These are phyloP conservation scores for Naganishia sp. DNA, from an alignment of 1,284 basidiomycete genomes.

Conservation along the genomic window DNA sequence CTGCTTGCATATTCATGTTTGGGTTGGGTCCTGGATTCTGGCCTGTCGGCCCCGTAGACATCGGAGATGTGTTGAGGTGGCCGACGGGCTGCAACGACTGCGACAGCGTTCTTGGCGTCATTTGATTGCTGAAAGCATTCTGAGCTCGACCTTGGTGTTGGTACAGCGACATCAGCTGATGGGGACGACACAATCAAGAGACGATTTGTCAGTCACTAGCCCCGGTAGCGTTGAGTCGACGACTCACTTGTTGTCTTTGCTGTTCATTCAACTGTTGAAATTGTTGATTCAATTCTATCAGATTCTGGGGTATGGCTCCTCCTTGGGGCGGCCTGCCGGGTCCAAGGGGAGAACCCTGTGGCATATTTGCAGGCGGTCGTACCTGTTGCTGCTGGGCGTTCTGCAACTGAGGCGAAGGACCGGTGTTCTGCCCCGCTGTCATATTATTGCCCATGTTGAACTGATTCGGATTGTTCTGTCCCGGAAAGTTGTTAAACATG, in stretches of 20 bases:
- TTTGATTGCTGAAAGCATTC: constrained; percentile 27
- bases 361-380: constrained; percentile 6
- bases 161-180: constrained; percentile 29
- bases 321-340: constrained; percentile 10
- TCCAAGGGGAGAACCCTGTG: constrained; percentile 18
- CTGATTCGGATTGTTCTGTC: constrained; percentile 24
- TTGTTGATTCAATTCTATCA: constrained; percentile 22
- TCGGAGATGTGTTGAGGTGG: constrained; percentile 22
- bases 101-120: constrained; percentile 25
- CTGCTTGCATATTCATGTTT: constrained; percentile 22
- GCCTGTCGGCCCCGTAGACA: background rate
- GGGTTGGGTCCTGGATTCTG: background rate
- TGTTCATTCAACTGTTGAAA: constrained; percentile 30
- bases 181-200: background rate
- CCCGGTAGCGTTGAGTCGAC: no score
- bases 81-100: constrained; percentile 15
- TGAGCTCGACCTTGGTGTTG: constrained; percentile 24
- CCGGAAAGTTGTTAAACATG: constrained; percentile 14
- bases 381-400: constrained; percentile 20
- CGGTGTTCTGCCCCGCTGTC: constrained; percentile 9
- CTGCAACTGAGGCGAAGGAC: constrained; percentile 28
- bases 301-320: constrained; percentile 1
- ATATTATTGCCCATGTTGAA: constrained; percentile 25
- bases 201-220: background rate
- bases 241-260: constrained; percentile 21